A percentile compares a stretch with the other conserved stretches of the same genome.
Conservation (phyloP, 2,329 filamentous ascomycete species). For the Talaromyces sp. region DNA sequence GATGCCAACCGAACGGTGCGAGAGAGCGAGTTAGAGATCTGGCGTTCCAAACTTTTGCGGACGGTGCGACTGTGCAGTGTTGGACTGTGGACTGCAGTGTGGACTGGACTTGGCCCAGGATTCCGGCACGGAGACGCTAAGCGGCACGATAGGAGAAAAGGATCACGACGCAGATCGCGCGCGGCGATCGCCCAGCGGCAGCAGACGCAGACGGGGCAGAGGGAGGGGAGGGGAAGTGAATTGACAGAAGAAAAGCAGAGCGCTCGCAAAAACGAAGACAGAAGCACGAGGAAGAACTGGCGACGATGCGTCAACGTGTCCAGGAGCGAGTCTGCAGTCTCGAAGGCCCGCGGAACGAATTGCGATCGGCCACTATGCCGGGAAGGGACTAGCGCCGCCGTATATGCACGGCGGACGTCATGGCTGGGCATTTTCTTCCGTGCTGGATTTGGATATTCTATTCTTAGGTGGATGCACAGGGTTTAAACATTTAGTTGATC, state of each 20-base stretch:
- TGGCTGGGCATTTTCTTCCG: too few relatives aligned
- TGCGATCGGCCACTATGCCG: background rate
- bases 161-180: background rate
- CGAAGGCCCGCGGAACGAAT: background rate
- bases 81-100: background rate
- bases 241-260: background rate
- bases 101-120: too few relatives aligned
- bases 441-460: too few relatives aligned
- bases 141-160: background rate
- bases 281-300: background rate
- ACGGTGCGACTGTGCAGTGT: too few relatives aligned
- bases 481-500: background rate
- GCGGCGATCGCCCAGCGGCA: background rate
- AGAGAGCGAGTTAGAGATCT: background rate
- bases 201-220: background rate
- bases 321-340: background rate
- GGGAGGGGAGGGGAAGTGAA: background rate
- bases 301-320: background rate
- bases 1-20: background rate
- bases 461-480: too few relatives aligned
- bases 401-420: background rate
- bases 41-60: background rate
- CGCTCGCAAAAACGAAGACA: background rate
- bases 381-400: background rate
- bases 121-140: background rate